Evolutionary conservation across 495 filamentous ascomycete species (phyloP), one percentile per base, ranked within the genome.

Genomic region (Bacidia gigantensis): DNA sequence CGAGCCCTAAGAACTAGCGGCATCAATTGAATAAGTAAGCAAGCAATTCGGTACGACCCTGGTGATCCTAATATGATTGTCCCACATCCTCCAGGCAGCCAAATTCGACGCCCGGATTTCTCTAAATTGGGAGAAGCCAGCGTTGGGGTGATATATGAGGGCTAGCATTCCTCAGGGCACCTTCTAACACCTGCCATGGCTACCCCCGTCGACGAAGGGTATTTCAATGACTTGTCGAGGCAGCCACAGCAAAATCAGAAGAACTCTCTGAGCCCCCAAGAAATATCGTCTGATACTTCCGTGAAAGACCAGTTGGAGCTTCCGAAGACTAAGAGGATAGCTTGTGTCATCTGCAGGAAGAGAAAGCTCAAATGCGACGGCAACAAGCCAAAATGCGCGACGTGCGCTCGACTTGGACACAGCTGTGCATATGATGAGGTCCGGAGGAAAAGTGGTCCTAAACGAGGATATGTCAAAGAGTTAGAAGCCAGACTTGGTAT

Each of bases 391-490:
- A 92, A 84, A 60, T 99, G 92, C 65, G 87, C 84, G 60, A 99
- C 90, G 21, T 99, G 92, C 65, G 80, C 84, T 14, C 75, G 92
- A 47, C 69, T 99, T 50, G 82, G 86, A 35, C 92, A 99, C 69
- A 81, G 81, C 51, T 99, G 92, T 71, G 79, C 86, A 11, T 99
- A 96, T 62, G 92, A 97, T 68, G 92, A 99, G 69, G 83, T 89
- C 47, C 79, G 92, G 63, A 86, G 88, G 69, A 99, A 99, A 75
- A 97, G 92, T 66, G 92, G 92, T 9, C 92, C 92, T 2, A 99
- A 97, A 71, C 77, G 93, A 63, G 92, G 92, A 55, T 97, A 99
- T 67, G 93, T 99, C 53, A 99, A 97, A 73, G 87, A 89, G 49
- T 64, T 99, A 63, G 93, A 97, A 69, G 90, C 93, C 53, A 79